These are phyloP conservation scores for Quercus mongolica DNA, from an alignment of 306 rosid genomes.

Conservation along the genomic window DNA sequence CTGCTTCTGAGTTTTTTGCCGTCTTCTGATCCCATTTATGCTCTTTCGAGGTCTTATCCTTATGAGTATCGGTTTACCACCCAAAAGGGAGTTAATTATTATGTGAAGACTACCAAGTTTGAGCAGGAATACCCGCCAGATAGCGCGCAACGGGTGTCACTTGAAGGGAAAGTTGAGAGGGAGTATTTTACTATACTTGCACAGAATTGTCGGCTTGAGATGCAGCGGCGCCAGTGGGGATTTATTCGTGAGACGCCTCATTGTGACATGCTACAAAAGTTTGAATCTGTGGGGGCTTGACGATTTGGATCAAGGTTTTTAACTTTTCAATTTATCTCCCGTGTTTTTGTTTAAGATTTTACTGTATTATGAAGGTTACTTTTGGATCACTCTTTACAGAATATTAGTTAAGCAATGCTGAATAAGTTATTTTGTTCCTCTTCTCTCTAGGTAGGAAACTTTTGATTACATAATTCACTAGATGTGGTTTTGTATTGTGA, in stretches of 20 bases:
- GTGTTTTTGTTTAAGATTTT: conserved; percentile 28
- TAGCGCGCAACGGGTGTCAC: conserved; percentile 34
- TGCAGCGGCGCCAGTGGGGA: conserved; percentile 94
- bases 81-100: conserved; percentile 70
- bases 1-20: conserved; percentile 69
- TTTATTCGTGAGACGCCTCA: conserved; percentile 85
- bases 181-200: conserved; percentile 68
- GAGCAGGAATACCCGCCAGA: conserved; percentile 56
- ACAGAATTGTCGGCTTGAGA: conserved; percentile 76
- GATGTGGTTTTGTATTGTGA: not conserved
- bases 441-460: not conserved
- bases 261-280: conserved; percentile 73
- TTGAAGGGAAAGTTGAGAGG: conserved; percentile 68
- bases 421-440: conserved; percentile 34
- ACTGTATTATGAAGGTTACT: not conserved
- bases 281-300: conserved; percentile 41
- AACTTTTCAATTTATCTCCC: conserved; percentile 13
- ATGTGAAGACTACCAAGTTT: conserved; percentile 70
- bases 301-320: conserved; percentile 36
- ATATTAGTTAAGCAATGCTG: conserved; percentile 26
- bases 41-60: conserved; percentile 60
- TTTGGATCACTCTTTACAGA: conserved; percentile 16
- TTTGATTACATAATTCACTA: not conserved
- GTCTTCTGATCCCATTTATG: conserved; percentile 69
- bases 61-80: conserved; percentile 62